Conservation (phyloP, 2,329 filamentous ascomycete species). For the Akanthomyces uredinophilus region DNA sequence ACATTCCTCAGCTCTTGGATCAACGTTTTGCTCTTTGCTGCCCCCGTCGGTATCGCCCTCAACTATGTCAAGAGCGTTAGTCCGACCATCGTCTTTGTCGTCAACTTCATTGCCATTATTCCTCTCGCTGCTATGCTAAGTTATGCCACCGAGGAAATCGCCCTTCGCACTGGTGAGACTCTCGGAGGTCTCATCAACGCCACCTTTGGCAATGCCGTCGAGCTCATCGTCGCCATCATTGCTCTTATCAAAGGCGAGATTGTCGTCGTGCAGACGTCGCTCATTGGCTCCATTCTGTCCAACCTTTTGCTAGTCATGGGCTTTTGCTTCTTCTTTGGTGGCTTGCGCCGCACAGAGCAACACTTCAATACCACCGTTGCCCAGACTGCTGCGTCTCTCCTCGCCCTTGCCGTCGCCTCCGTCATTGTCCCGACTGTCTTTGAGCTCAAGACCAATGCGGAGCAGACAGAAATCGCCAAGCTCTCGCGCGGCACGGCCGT, state of each 20-base stretch:
- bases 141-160: slow-evolving; percentile 87
- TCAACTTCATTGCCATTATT: slow-evolving; percentile 93
- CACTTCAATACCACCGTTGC: slow-evolving; percentile 90
- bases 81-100: slow-evolving; percentile 66
- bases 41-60: slow-evolving; percentile 73
- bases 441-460: slow-evolving; percentile 44
- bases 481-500: slow-evolving; percentile 70
- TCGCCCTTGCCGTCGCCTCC: slow-evolving; percentile 72
- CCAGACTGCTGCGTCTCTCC: slow-evolving; percentile 77
- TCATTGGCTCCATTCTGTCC: slow-evolving; percentile 87
- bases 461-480: slow-evolving; percentile 47
- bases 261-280: slow-evolving; percentile 83
- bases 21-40: slow-evolving; percentile 73
- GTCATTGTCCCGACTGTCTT: slow-evolving; percentile 91
- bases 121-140: slow-evolving; percentile 82
- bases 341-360: slow-evolving; percentile 72
- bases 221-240: slow-evolving; percentile 83
- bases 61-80: slow-evolving; percentile 54
- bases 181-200: slow-evolving; percentile 86
- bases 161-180: slow-evolving; percentile 74
- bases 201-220: slow-evolving; percentile 87
- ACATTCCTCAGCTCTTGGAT: slow-evolving; percentile 81
- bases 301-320: slow-evolving; percentile 85
- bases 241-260: slow-evolving; percentile 70
- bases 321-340: slow-evolving; percentile 89